Evolutionary conservation across 2,329 filamentous ascomycete species (phyloP), one percentile per base, ranked within the genome.

Genomic region (Phoma sp.): DNA sequence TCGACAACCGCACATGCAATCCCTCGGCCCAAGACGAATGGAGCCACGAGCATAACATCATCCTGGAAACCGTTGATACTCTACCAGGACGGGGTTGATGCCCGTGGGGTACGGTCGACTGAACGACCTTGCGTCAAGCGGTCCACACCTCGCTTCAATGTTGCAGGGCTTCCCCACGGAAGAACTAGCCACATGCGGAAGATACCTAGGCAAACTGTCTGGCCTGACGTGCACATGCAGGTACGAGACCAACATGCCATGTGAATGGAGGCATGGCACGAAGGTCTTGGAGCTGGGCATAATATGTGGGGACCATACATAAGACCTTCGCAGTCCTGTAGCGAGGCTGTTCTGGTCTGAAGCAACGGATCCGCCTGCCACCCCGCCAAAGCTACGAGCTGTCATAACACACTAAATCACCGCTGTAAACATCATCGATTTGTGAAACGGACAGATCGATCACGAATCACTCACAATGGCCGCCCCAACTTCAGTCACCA

Each of bases 401-500:
- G 38, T 30, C 21, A 33, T 42, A 26, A 53, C 36, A 40, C 23
- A 32, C n/a, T 37, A 34, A 20, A 38, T 38, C 28, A 47, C n/a
- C n/a, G 26, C 5, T 42, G n/a, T 17, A 6, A 39, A 17, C n/a
- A 18, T 11, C 20, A 7, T 17, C 28, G 12, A n/a, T 14, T 14
- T 2, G 10, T 40, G 5, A 17, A 17, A 36, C 10, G 38, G 39
- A 47, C 3, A 36, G 33, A 12, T 10, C 25, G 9, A 34, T n/a
- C 10, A 39, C 10, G 38, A 2, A 14, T 21, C 12, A 56, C 6
- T 26, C 42, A 72, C 25, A 7, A 77, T 77, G 75, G 74, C 75
- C 14, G 74, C 75, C 28, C 75, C 75, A 47, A 57, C 64, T 34
- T 60, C 59, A 23, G 64, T 64, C 20, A 70, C 65, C n/a, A 65